Evolutionary conservation across 75 land plant genomes (phyloP).

Genomic region (Sequoia sempervirens): DNA sequence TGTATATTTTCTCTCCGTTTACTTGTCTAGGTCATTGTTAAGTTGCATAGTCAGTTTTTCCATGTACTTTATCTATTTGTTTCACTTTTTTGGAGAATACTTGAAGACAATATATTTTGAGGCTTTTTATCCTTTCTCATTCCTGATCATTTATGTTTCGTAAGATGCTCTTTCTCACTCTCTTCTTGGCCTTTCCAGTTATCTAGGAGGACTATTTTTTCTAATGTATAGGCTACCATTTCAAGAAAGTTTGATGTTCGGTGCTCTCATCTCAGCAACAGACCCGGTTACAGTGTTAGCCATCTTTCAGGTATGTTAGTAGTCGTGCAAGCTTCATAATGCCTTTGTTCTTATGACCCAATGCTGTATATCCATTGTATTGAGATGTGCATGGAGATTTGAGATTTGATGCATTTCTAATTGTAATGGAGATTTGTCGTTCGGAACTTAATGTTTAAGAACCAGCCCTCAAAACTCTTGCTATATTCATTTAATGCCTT

Average conservation of each 20-base stretch:
- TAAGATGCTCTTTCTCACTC: neutral
- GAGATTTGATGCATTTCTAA: neutral
- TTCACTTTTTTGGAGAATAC: neutral
- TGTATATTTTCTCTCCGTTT: slow-evolving; percentile 47
- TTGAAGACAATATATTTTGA: neutral
- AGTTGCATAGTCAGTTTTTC: neutral
- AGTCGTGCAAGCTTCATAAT: neutral
- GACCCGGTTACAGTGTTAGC: slow-evolving; percentile 97
- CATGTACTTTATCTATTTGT: neutral
- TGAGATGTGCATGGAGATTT: neutral
- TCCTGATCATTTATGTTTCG: neutral
- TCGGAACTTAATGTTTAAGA: neutral
- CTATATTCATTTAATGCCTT: neutral
- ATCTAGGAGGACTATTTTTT: slow-evolving; percentile 75
- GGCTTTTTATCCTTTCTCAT: neutral
- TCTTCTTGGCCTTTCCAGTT: slow-evolving; percentile 41
- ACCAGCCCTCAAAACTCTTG: neutral
- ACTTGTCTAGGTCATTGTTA: neutral
- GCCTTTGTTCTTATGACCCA: neutral
- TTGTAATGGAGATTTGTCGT: neutral
- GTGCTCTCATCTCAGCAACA: slow-evolving; percentile 92
- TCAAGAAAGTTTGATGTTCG: slow-evolving; percentile 88
- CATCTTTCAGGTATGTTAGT: slow-evolving; percentile 76
- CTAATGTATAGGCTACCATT: slow-evolving; percentile 92
- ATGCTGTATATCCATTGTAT: neutral